Percentiles rank a stretch among this genome's conserved stretches.
Evolutionary conservation across 208 protist species (phyloP).

Genomic region (Leptomonas seymouri): DNA sequence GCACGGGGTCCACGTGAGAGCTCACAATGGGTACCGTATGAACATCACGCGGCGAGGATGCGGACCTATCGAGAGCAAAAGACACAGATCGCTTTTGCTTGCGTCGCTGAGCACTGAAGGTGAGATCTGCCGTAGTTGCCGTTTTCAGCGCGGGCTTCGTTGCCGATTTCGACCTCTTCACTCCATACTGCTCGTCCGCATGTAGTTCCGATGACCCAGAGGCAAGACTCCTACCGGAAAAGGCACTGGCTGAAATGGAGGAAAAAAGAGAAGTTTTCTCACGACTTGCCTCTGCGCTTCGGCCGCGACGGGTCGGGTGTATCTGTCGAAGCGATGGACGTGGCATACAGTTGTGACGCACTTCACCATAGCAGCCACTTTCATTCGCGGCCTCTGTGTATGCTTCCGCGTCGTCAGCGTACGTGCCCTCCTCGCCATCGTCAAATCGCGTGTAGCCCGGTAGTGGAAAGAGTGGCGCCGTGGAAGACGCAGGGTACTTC

Average conservation of each 20-base stretch:
- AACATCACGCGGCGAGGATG: neutral
- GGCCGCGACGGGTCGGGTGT: neutral
- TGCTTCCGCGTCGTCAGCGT: constrained; percentile 13
- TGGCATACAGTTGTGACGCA: neutral
- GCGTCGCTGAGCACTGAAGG: constrained; percentile 12
- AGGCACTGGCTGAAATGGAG: constrained; percentile 23
- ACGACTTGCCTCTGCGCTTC: neutral
- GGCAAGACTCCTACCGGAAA: constrained; percentile 14
- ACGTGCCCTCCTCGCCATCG: neutral
- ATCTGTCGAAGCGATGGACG: neutral
- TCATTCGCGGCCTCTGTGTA: neutral
- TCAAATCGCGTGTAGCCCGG: constrained; percentile 13
- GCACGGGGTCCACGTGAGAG: constrained; percentile 1
- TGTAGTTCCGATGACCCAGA: neutral
- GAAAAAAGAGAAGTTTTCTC: constrained; percentile 25
- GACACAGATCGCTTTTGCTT: constrained; percentile 18
- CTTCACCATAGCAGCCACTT: neutral
- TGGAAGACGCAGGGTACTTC: neutral
- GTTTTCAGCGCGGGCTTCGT: constrained; percentile 17
- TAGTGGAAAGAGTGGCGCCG: constrained; percentile 15
- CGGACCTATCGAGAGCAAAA: constrained; percentile 13
- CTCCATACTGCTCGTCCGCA: neutral
- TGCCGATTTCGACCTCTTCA: neutral
- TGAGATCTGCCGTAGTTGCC: neutral
- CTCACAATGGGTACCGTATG: neutral